Conservation (phyloP, 2,329 filamentous ascomycete genomes). For the Talaromyces albobiverticillius region DNA sequence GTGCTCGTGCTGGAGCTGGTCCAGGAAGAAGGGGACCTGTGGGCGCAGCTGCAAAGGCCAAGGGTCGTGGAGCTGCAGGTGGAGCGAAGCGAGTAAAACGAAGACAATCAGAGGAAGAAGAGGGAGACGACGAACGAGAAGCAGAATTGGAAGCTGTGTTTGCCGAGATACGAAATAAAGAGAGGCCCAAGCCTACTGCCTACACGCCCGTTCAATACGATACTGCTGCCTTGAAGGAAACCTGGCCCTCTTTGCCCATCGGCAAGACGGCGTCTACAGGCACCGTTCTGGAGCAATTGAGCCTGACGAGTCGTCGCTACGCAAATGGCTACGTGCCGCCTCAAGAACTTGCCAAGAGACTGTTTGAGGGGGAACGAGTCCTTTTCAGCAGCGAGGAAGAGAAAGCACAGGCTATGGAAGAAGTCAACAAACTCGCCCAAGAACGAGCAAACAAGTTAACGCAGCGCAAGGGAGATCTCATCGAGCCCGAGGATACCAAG, state of each 20-base stretch:
- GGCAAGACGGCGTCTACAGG: constrained; percentile 25
- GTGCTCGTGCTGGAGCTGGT: background rate
- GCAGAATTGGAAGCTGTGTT: constrained; percentile 29
- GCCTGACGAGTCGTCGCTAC: constrained; percentile 32
- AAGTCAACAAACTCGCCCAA: constrained; percentile 33
- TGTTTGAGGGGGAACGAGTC: constrained; percentile 37
- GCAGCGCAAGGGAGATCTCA: constrained; percentile 35
- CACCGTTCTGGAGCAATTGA: constrained; percentile 34
- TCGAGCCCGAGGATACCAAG: constrained; percentile 30
- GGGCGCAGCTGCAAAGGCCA: constrained; percentile 1
- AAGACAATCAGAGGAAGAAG: constrained; percentile 21
- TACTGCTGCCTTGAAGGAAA: constrained; percentile 31
- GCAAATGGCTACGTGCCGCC: constrained; percentile 34
- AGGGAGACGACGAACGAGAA: constrained; percentile 21
- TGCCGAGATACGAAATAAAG: constrained; percentile 27
- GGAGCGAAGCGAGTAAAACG: constrained; percentile 15
- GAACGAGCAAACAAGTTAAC: constrained; percentile 32
- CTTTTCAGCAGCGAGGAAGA: constrained; percentile 37
- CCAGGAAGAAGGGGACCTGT: background rate
- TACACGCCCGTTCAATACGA: constrained; percentile 34
- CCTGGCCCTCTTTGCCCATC: constrained; percentile 39
- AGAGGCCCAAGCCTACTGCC: constrained; percentile 28
- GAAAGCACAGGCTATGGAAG: constrained; percentile 32
- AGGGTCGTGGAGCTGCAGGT: no score
- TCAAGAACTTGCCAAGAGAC: constrained; percentile 34